Evolutionary conservation across 306 rosid species (phyloP).

Genomic region (Corylus heterophylla): DNA sequence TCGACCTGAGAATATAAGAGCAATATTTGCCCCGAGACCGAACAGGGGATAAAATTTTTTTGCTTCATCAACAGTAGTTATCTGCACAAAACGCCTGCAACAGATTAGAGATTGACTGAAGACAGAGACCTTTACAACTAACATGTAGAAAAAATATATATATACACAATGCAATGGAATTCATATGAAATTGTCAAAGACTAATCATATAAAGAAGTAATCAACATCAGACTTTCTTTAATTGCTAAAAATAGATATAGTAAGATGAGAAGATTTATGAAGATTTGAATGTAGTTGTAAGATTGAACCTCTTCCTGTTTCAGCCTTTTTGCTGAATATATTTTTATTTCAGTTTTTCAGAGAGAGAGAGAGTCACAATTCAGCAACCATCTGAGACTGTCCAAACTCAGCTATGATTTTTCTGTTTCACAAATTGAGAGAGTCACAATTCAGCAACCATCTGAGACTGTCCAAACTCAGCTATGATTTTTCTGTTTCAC

Average conservation of each 20-base stretch:
- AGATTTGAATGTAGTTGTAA: background rate
- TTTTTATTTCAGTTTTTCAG: background rate
- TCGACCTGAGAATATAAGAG: constrained; percentile 87
- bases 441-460: background rate
- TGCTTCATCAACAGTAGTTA: constrained; percentile 86
- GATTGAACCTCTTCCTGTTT: background rate
- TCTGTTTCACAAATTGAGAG: background rate
- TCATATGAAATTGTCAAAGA: background rate
- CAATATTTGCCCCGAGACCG: constrained; percentile 92
- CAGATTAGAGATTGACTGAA: background rate
- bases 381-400: background rate
- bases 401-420: background rate
- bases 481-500: background rate
- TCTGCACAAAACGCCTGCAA: constrained; percentile 49
- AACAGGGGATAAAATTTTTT: constrained; percentile 89
- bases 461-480: constrained; percentile 3
- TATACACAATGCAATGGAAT: background rate
- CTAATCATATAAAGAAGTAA: background rate
- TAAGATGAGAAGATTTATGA: background rate
- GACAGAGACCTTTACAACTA: background rate
- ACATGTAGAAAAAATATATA: background rate
- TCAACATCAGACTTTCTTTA: background rate
- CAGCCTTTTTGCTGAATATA: background rate
- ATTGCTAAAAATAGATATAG: background rate
- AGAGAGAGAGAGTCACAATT: background rate